Percentiles rank a stretch among this genome's conserved stretches.
These are phyloP conservation scores for Aspergillus affinis DNA, from an alignment of 495 filamentous ascomycete species.

Conservation along the genomic window DNA sequence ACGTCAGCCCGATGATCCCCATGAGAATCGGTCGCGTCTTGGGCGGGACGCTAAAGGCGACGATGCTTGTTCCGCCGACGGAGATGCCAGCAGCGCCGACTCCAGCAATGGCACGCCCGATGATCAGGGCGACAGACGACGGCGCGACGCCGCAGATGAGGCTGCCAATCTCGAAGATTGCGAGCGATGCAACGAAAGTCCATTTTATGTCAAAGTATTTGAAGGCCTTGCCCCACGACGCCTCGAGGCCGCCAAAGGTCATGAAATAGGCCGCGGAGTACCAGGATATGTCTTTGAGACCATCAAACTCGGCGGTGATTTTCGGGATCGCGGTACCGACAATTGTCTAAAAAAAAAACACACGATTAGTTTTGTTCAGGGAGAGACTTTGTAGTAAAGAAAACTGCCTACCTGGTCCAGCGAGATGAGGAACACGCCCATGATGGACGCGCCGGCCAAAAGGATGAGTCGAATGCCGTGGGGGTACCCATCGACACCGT, in stretches of 20 bases:
- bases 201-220: neutral
- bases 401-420: no score
- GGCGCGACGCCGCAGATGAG: slow-evolving; percentile 25
- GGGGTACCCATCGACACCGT: no score
- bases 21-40: slow-evolving; percentile 48
- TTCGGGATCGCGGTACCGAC: slow-evolving; percentile 70
- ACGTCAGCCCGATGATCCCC: slow-evolving; percentile 47
- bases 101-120: slow-evolving; percentile 72
- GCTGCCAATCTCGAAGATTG: slow-evolving; percentile 9
- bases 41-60: slow-evolving; percentile 43
- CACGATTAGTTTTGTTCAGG: slow-evolving; percentile 5
- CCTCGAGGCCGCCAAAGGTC: slow-evolving; percentile 28
- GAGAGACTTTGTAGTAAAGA: neutral
- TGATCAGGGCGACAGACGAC: slow-evolving; percentile 50
- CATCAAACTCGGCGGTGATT: slow-evolving; percentile 69
- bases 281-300: slow-evolving; percentile 64
- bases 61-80: slow-evolving; percentile 26
- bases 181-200: neutral
- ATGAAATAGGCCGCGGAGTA: slow-evolving; percentile 68
- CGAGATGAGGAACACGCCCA: no score
- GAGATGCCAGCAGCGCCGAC: slow-evolving; percentile 46
- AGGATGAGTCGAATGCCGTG: no score
- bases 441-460: no score
- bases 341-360: slow-evolving; percentile 47
- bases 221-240: neutral